Evolutionary conservation across 805 yeast genomes (phyloP).

Genomic region (Saccharomycopsis microspora): DNA sequence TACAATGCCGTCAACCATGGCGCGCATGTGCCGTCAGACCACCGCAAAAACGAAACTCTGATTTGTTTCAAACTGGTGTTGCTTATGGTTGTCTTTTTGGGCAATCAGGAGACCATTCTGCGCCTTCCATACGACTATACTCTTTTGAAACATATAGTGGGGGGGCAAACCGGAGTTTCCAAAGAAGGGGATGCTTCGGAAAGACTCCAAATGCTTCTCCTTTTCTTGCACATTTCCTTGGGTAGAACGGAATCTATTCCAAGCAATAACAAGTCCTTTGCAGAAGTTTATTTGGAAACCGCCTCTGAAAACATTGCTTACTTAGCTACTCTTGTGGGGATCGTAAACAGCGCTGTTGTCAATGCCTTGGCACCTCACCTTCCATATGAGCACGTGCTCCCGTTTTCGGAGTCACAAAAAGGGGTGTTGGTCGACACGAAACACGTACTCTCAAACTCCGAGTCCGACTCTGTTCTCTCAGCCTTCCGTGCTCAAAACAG

Average conservation of each 20-base stretch:
- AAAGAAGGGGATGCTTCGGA: slow-evolving; percentile 28
- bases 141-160: no score
- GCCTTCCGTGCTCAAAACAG: slow-evolving; percentile 19
- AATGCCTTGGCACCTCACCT: background rate
- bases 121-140: background rate
- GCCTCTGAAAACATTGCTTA: background rate
- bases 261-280: no score
- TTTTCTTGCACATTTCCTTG: slow-evolving; percentile 38
- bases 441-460: no score
- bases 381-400: no score
- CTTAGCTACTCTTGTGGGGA: slow-evolving; percentile 19
- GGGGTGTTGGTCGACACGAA: no score
- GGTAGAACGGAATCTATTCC: slow-evolving; percentile 24
- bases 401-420: no score
- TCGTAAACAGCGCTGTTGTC: slow-evolving; percentile 20
- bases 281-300: no score
- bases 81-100: slow-evolving; percentile 10
- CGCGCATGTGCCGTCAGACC: background rate
- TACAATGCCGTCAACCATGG: slow-evolving; percentile 3
- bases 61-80: slow-evolving; percentile 12
- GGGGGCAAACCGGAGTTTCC: slow-evolving; percentile 25
- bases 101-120: slow-evolving; percentile 14
- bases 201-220: slow-evolving; percentile 38
- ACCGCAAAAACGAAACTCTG: slow-evolving; percentile 2
- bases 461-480: no score